Base-by-base conservation (phyloP, 257 asterid species). In the Ajuga chamaepitys region DNA sequence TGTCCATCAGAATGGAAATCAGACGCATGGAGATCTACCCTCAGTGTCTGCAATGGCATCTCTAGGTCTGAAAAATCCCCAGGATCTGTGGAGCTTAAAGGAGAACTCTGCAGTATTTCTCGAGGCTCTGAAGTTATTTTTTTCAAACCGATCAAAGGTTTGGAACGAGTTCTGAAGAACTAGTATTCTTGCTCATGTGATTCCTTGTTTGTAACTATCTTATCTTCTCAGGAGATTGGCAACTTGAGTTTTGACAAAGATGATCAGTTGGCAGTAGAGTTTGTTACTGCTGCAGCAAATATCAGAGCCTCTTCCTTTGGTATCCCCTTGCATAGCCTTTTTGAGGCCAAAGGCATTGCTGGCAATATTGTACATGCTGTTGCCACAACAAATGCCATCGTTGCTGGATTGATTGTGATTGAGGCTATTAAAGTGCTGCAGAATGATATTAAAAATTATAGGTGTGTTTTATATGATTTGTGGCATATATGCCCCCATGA, bases 331-430 rank as follows among this genome's bases (percentile, higher is more conserved):
- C 95, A 94, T 83, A 86, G 96, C 85, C 95, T 94, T 79, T 94
- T 94, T 59, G 95, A 90, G 75, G 84, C 99, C 58, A 94, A 91
- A 85, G 99, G 98, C 70, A 85, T 94, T 79, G 99, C 98, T 71
- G 98, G 99, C 58, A 90, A 94, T 74, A 94, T 94, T 41, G 95
- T 94, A 58, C 99, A 94, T 73, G 99, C 99, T 62, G 97, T 94
- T 86, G 99, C 99, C 67, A 94, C 98, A 62, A 91, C 99, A 70
- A 94, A 94, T 82, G 99, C 99, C 71, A 77, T 87, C 58, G 78
- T 91, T 75, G 95, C 98, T 72, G 99, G 99, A 64, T 77, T 94
- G 86, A 86, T 94, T 76, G 99, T 94, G 80, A 87, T 88, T 11
- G 99, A 94, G 87, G 94, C 98, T 66, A 86, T 88, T 58, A 94